Percentiles rank a stretch among this genome's conserved stretches.
phyloP scores from a whole-genome alignment of 1,139 yeast species.

The Kodamaea ohmeri region DNA sequence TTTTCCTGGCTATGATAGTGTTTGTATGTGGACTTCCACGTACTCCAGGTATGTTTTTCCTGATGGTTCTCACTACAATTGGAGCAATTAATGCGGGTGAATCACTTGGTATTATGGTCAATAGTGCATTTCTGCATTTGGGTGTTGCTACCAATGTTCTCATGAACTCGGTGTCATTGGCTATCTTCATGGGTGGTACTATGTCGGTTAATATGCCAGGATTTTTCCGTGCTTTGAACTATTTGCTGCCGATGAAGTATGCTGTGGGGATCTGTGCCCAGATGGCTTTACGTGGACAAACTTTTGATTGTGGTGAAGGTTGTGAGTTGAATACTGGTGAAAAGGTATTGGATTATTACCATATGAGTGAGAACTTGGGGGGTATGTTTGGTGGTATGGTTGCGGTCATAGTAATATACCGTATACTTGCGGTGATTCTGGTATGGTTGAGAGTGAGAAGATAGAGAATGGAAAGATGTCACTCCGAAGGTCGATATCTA shows the following conservation, averaged over 20 bases:
- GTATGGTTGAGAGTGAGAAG: slow-evolving; percentile 18
- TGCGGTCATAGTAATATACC: slow-evolving; percentile 20
- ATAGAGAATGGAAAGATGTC: background rate
- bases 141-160: slow-evolving; percentile 26
- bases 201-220: slow-evolving; percentile 28
- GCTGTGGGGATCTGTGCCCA: slow-evolving; percentile 33
- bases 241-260: slow-evolving; percentile 25
- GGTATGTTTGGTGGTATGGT: slow-evolving; percentile 24
- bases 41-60: slow-evolving; percentile 23
- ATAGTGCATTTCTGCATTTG: slow-evolving; percentile 22
- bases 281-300: slow-evolving; percentile 34
- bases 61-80: slow-evolving; percentile 19
- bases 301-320: slow-evolving; percentile 29
- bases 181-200: slow-evolving; percentile 29
- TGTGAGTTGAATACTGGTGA: slow-evolving; percentile 38
- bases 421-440: slow-evolving; percentile 19
- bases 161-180: slow-evolving; percentile 20
- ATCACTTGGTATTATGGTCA: slow-evolving; percentile 24
- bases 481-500: too few relatives aligned
- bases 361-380: slow-evolving; percentile 28
- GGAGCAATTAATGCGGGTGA: slow-evolving; percentile 24
- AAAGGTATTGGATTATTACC: slow-evolving; percentile 34
- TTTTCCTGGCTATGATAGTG: slow-evolving; percentile 22
- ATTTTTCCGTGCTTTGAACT: slow-evolving; percentile 25
- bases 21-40: slow-evolving; percentile 25